Percentiles rank a stretch among this genome's conserved stretches.
Conservation (phyloP, 2,329 filamentous ascomycete species). For the Arthrinium phaeospermum region DNA sequence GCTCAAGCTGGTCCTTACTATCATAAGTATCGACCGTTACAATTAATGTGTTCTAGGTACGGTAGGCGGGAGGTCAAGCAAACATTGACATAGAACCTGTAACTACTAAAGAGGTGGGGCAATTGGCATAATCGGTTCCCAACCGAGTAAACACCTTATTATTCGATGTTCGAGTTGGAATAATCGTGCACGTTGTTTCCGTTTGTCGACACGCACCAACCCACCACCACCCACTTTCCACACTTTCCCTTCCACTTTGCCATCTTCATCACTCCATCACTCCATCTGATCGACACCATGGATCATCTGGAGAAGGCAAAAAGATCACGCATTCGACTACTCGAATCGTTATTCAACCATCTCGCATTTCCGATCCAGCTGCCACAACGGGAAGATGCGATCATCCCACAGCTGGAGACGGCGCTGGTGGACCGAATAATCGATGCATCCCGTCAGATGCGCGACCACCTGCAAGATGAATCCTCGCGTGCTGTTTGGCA, state of each 20-base stretch:
- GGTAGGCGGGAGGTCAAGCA: too few species aligned
- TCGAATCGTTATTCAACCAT: slow-evolving; percentile 29
- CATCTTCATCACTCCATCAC: not conserved
- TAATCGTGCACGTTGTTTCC: not conserved
- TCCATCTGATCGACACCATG: not conserved
- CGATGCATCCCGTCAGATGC: not conserved
- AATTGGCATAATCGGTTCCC: too few species aligned
- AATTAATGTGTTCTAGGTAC: too few species aligned
- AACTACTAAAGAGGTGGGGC: too few species aligned
- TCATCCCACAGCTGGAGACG: slow-evolving; percentile 25
- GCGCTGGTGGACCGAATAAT: slow-evolving; percentile 6
- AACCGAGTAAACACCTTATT: not conserved
- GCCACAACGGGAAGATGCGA: slow-evolving; percentile 26
- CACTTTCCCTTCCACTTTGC: not conserved
- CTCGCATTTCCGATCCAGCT: slow-evolving; percentile 30
- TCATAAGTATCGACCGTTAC: too few species aligned
- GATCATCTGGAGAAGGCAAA: not conserved
- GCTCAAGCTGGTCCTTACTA: too few species aligned
- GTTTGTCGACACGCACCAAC: not conserved
- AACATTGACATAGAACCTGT: too few species aligned
- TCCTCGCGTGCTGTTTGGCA: slow-evolving; percentile 23
- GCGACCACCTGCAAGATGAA: not conserved
- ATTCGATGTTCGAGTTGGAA: not conserved
- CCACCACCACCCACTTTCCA: not conserved
- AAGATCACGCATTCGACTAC: not conserved